Percentiles rank a stretch among this genome's conserved stretches.
phyloP scores from a whole-genome alignment of 108 stramenopile genomes.

The Epithemia pelagica region DNA sequence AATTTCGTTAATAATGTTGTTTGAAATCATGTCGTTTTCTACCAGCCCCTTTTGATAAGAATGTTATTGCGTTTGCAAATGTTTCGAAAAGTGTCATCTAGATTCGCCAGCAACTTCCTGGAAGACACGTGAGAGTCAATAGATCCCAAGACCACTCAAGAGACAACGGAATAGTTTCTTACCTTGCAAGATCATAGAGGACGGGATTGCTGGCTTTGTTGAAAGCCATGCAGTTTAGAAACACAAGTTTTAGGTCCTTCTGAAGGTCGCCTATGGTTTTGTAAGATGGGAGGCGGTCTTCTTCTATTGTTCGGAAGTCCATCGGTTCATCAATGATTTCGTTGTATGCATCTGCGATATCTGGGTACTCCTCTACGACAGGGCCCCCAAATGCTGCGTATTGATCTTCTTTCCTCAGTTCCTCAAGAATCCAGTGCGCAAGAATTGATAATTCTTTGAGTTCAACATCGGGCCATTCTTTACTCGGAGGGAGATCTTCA shows the following conservation, averaged over 20 bases:
- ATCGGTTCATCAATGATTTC: conserved; percentile 44
- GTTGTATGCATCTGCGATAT: conserved; percentile 40
- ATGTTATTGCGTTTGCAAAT: conserved; percentile 16
- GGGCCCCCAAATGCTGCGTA: conserved; percentile 39
- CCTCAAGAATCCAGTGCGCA: conserved; percentile 15
- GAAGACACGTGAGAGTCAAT: not conserved
- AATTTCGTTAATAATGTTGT: not conserved
- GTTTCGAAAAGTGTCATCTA: conserved; percentile 25
- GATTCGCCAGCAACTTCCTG: conserved; percentile 1
- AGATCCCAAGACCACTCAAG: too few relatives aligned
- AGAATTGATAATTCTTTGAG: conserved; percentile 26
- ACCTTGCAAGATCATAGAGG: conserved; percentile 32
- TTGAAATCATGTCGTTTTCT: too few relatives aligned
- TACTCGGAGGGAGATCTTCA: not conserved
- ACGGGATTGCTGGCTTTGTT: conserved; percentile 39
- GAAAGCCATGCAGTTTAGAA: conserved; percentile 60
- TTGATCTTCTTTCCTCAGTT: conserved; percentile 19
- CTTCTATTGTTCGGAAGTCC: conserved; percentile 76
- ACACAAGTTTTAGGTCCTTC: conserved; percentile 56
- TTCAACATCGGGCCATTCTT: conserved; percentile 32
- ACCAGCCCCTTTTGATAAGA: conserved; percentile 23
- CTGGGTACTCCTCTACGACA: conserved; percentile 57
- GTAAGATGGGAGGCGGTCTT: conserved; percentile 51
- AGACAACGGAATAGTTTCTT: too few relatives aligned
- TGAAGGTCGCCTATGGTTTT: conserved; percentile 52